Conservation (phyloP, 225 moss, liverwort and hornwort species). For the Marchantia polymorpha region DNA sequence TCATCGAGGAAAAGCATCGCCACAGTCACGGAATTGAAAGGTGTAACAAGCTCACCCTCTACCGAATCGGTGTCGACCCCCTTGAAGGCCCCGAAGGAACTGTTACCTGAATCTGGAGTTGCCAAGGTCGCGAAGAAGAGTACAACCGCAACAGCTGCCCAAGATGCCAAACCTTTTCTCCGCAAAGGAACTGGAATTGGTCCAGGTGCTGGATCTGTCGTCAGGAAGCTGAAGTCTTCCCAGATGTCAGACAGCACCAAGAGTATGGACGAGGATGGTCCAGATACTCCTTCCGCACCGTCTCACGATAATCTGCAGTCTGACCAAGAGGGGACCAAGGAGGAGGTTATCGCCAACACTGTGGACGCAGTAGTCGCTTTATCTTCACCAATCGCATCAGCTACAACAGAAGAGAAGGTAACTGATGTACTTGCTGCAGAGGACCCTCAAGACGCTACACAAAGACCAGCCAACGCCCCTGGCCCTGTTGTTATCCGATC, state of each 20-base stretch:
- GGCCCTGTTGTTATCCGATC: constrained; percentile 30
- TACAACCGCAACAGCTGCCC: constrained; percentile 30
- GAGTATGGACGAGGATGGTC: constrained; percentile 46
- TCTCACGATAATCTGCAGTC: constrained; percentile 7
- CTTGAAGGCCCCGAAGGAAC: constrained; percentile 49
- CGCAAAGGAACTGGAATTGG: constrained; percentile 93
- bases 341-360: neutral
- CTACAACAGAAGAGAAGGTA: neutral
- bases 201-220: constrained; percentile 72
- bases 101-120: constrained; percentile 34
- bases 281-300: constrained; percentile 31
- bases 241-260: constrained; percentile 43
- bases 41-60: neutral
- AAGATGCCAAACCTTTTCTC: constrained; percentile 86
- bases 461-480: constrained; percentile 37
- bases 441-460: constrained; percentile 14
- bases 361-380: neutral
- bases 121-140: constrained; percentile 45
- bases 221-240: constrained; percentile 65
- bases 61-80: constrained; percentile 38
- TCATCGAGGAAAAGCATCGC: constrained; percentile 53
- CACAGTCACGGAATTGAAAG: constrained; percentile 44
- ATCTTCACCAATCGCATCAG: neutral
- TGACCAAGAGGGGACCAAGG: constrained; percentile 12
- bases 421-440: neutral